phyloP scores from a whole-genome alignment of 768 basidiomycete species.

The Nidularia pulvinata region DNA sequence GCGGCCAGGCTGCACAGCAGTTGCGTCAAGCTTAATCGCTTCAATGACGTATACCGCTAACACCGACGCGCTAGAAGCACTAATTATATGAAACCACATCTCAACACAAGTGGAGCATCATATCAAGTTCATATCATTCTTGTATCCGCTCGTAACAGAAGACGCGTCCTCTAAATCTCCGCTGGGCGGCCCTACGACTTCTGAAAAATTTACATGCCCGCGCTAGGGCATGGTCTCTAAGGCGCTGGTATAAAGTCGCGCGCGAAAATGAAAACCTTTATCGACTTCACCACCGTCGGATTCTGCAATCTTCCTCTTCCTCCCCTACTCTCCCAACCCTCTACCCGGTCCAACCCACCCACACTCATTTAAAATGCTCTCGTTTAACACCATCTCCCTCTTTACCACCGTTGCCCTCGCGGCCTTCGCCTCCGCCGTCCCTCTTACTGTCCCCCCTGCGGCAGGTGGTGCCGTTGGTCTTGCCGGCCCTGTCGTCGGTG shows the following conservation, averaged over 20 bases:
- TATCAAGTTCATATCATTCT: neutral
- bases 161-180: neutral
- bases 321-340: conserved; percentile 1
- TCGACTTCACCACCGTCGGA: neutral
- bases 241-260: too few relatives aligned
- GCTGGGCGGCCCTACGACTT: neutral
- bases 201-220: neutral
- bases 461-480: neutral
- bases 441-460: neutral
- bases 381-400: conserved; percentile 15
- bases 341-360: conserved; percentile 2
- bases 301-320: neutral
- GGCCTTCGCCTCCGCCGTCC: conserved; percentile 9
- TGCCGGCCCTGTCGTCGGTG: neutral
- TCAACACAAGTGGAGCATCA: conserved; percentile 1
- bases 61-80: conserved; percentile 1
- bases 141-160: neutral
- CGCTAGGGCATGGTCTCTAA: neutral
- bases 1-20: too few relatives aligned
- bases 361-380: conserved; percentile 20
- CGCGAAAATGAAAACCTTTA: neutral
- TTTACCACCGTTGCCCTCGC: conserved; percentile 16
- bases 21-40: neutral
- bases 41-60: neutral
- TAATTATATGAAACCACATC: neutral